A percentile compares a stretch with the other conserved stretches of the same genome.
These are phyloP conservation scores for Saccharomycopsis oosterbeekiorum DNA, from an alignment of 805 yeast species.

Conservation along the genomic window DNA sequence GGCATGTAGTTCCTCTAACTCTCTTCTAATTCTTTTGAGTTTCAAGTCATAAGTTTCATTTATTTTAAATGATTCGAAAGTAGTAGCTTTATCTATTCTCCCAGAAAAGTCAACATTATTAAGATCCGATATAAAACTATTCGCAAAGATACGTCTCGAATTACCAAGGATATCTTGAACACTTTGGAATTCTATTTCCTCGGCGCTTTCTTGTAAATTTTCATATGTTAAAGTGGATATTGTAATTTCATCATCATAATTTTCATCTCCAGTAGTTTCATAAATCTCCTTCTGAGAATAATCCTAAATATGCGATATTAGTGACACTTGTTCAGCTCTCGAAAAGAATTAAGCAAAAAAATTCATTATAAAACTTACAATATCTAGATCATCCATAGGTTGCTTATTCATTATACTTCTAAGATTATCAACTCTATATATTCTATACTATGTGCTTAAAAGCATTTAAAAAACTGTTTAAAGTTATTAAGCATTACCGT, in stretches of 20 bases:
- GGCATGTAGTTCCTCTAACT: constrained; percentile 13
- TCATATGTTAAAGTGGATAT: not conserved
- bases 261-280: constrained; percentile 15
- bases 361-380: not conserved
- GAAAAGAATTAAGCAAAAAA: not conserved
- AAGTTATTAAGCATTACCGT: no score
- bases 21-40: constrained; percentile 13
- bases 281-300: constrained; percentile 12
- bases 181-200: constrained; percentile 6
- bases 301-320: not conserved
- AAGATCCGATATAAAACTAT: not conserved
- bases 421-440: no score
- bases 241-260: not conserved
- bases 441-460: no score
- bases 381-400: not conserved
- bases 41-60: constrained; percentile 16
- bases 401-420: not conserved
- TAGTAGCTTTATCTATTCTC: constrained; percentile 2
- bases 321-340: not conserved
- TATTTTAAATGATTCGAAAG: constrained; percentile 10
- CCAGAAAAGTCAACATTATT: constrained; percentile 16
- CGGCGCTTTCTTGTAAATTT: not conserved
- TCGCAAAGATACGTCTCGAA: constrained; percentile 7
- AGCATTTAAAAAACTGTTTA: no score
- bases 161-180: constrained; percentile 1